phyloP scores from a whole-genome alignment of 164 flowering plant genomes.

The Warburgia ugandensis region DNA sequence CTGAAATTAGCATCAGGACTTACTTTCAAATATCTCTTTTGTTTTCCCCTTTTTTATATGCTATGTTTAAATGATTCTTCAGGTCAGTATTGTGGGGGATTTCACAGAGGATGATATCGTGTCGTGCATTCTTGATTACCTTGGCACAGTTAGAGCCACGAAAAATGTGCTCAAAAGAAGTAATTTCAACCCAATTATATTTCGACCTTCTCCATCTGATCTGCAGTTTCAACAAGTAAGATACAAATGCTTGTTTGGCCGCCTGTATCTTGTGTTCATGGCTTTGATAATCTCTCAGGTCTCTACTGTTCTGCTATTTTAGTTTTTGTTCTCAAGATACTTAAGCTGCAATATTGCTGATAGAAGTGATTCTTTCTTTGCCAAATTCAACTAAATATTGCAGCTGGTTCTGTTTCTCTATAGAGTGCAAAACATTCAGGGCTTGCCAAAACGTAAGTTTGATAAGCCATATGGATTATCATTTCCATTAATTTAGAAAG shows the following conservation, averaged over 20 bases:
- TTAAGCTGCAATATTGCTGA: not conserved
- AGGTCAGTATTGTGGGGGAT: constrained; percentile 97
- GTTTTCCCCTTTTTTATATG: constrained; percentile 1
- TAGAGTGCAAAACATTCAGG: no score
- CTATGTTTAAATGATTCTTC: constrained; percentile 6
- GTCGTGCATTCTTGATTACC: constrained; percentile 88
- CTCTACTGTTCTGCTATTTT: not conserved
- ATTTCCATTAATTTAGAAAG: no score
- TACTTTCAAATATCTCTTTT: not conserved
- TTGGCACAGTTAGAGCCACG: constrained; percentile 69
- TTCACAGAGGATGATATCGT: constrained; percentile 91
- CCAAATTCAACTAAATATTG: not conserved
- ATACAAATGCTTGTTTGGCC: not conserved
- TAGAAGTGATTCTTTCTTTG: not conserved
- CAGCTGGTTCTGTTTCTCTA: not conserved
- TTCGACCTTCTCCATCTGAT: constrained; percentile 71
- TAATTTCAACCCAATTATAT: constrained; percentile 37
- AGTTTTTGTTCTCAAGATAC: not conserved
- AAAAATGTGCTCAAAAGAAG: constrained; percentile 22
- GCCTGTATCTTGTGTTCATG: no score
- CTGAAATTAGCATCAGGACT: no score
- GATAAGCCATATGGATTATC: no score
- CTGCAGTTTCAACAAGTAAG: constrained; percentile 87
- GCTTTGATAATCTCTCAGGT: no score
- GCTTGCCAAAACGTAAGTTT: no score